Base-by-base conservation (phyloP, 164 flowering plant species). In the Santalum album region DNA sequence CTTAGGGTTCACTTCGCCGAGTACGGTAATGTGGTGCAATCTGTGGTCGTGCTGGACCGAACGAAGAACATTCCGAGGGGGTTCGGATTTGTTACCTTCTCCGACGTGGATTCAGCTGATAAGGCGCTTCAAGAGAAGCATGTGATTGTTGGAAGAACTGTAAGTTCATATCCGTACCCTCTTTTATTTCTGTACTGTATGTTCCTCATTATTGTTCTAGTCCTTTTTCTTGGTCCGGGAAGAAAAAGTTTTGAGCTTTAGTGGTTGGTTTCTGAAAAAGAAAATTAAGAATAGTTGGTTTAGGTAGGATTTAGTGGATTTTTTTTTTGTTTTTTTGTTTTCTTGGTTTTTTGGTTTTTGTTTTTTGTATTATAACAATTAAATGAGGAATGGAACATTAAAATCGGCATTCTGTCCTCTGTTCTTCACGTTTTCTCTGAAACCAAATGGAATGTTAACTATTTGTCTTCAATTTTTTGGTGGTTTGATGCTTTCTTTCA, bases 81-180 rank as follows among this genome's bases (percentile, higher is more conserved):
- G 2, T 83, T 83, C 57, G 95, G 81, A 1, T 86, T 86, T 54
- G 83, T 86, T 26, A 49, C 63, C 39, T 86, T 83, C 58, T 58
- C 78, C 22, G 81, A 86, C 45, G 64, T 78, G 4, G 60, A 78
- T 34, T 70, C 69, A 1, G 78, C 71, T 40, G 81, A 75, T 50
- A 59, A 49, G 60, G 90, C 80, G 3, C 86, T 86, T 25, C 70
- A 62, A 47, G 86, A 79, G 16, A 63, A 63, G 45, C 89, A 86
- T 51, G 66, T 69, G 20, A 75, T 86, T 18, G 68, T 63, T 3
- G 78, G 79, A 20, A 74, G 84, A 70, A 74, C 72, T 70, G 94
- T 83, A 32, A n/a, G n/a, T n/a, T n/a, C n/a, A n/a, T n/a, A n/a
- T 66, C n/a, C 22, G 12, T 42, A 20, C 45, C 15, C 19, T 21